Percentiles rank a stretch among this genome's conserved stretches.
phyloP scores from a whole-genome alignment of 2,329 filamentous ascomycete genomes.

The Dactylellina haptotyla region DNA sequence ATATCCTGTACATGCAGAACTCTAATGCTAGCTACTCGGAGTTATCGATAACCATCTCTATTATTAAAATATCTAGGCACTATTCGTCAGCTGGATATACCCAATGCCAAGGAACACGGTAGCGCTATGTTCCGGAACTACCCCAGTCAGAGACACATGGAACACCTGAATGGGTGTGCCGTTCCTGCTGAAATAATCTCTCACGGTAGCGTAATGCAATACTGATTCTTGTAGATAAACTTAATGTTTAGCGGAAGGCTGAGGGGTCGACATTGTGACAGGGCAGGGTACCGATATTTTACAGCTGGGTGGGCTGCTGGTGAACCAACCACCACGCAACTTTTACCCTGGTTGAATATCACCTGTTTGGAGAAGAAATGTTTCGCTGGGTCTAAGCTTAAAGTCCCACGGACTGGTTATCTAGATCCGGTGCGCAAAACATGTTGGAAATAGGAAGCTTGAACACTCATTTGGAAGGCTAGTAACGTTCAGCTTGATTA shows the following conservation, averaged over 20 bases:
- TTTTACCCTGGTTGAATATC: slow-evolving; percentile 14
- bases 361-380: slow-evolving; percentile 14
- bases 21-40: slow-evolving; percentile 18
- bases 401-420: slow-evolving; percentile 21
- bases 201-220: not conserved
- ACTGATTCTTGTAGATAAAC: slow-evolving; percentile 27
- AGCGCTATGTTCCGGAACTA: slow-evolving; percentile 1
- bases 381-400: slow-evolving; percentile 24
- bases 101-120: slow-evolving; percentile 28
- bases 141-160: slow-evolving; percentile 4
- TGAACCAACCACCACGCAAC: not conserved
- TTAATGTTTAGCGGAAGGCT: slow-evolving; percentile 22
- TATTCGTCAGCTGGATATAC: slow-evolving; percentile 16
- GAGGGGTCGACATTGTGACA: not conserved
- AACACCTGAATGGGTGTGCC: not conserved
- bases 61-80: slow-evolving; percentile 27
- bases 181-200: slow-evolving; percentile 24
- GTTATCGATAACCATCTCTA: slow-evolving; percentile 30
- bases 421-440: slow-evolving; percentile 20
- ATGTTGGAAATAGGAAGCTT: slow-evolving; percentile 9
- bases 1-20: slow-evolving; percentile 28
- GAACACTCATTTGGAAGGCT: slow-evolving; percentile 21
- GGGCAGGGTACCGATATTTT: slow-evolving; percentile 11
- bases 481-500: slow-evolving; percentile 7
- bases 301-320: slow-evolving; percentile 22